A percentile compares a stretch with the other conserved stretches of the same genome.
phyloP scores from a whole-genome alignment of 345 rosid genomes.

The Microthlaspi erraticum region DNA sequence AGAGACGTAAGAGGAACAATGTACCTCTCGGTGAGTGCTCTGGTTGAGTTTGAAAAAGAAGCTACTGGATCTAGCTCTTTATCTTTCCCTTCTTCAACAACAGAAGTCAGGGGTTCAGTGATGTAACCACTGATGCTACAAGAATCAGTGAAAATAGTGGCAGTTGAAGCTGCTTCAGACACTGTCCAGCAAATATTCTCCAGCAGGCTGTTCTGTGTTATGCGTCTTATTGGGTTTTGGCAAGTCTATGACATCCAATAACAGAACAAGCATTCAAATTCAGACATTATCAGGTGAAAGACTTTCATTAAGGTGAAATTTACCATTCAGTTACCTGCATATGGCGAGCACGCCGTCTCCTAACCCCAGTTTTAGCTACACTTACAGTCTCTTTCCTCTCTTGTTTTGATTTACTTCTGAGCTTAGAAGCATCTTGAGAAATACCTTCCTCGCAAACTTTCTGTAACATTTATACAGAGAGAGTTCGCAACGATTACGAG shows the following conservation, averaged over 20 bases:
- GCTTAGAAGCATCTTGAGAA: conserved; percentile 41
- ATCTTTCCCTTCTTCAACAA: conserved; percentile 59
- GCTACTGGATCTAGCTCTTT: conserved; percentile 67
- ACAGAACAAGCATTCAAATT: not conserved
- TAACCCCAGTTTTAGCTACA: conserved; percentile 67
- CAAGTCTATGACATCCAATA: conserved; percentile 62
- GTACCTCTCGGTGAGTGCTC: conserved; percentile 83
- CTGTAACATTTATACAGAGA: conserved; percentile 45
- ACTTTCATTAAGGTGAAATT: not conserved
- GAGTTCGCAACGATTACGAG: not conserved
- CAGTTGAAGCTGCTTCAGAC: conserved; percentile 82
- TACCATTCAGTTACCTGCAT: conserved; percentile 62
- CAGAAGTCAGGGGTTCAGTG: conserved; percentile 54
- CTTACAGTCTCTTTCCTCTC: conserved; percentile 65
- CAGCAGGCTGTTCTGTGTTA: conserved; percentile 80
- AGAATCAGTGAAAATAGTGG: conserved; percentile 75
- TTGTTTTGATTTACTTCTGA: conserved; percentile 41
- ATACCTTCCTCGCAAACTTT: conserved; percentile 44
- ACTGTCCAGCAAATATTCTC: conserved; percentile 93
- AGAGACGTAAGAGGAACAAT: conserved; percentile 24
- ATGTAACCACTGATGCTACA: conserved; percentile 55
- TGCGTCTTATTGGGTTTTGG: conserved; percentile 79
- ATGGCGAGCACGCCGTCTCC: conserved; percentile 77
- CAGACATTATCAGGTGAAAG: conserved; percentile 20
- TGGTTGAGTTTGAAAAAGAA: conserved; percentile 77